These are phyloP conservation scores for Pseudogymnoascus sp. DNA, from an alignment of 2,329 filamentous ascomycete species.

Conservation along the genomic window DNA sequence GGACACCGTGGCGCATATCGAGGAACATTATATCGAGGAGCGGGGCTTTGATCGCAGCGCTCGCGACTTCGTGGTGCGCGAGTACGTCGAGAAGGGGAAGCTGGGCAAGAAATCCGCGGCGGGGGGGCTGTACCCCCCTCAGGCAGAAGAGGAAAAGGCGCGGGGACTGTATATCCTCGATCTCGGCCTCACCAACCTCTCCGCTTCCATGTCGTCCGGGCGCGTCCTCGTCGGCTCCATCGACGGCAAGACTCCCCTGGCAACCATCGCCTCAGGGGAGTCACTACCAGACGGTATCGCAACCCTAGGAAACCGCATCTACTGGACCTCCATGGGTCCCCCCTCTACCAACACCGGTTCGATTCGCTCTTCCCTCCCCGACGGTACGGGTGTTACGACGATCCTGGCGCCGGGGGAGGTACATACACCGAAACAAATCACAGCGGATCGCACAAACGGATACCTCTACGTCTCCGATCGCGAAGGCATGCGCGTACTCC, in stretches of 20 bases:
- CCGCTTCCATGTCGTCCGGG: constrained; percentile 13
- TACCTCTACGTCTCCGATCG: constrained; percentile 39
- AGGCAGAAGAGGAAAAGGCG: background rate
- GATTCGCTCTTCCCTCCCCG: constrained; percentile 30
- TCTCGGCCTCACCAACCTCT: constrained; percentile 13
- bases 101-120: constrained; percentile 30
- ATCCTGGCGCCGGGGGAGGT: constrained; percentile 39
- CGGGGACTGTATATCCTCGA: constrained; percentile 19
- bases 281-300: constrained; percentile 31
- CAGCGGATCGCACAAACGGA: constrained; percentile 12
- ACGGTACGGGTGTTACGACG: constrained; percentile 39
- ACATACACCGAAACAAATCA: constrained; percentile 45
- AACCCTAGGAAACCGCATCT: constrained; percentile 34
- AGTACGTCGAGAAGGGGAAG: constrained; percentile 28
- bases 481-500: constrained; percentile 37
- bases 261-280: too few relatives aligned
- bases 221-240: constrained; percentile 14
- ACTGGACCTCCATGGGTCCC: constrained; percentile 46
- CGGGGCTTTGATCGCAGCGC: constrained; percentile 18
- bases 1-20: constrained; percentile 35
- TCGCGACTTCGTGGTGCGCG: constrained; percentile 29
- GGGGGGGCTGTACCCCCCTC: constrained; percentile 21
- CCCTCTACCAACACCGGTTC: constrained; percentile 20
- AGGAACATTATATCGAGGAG: constrained; percentile 34
- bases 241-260: constrained; percentile 7